Base-by-base conservation (phyloP, 73 alveolate genomes). In the Paramecium tetraurelia region DNA sequence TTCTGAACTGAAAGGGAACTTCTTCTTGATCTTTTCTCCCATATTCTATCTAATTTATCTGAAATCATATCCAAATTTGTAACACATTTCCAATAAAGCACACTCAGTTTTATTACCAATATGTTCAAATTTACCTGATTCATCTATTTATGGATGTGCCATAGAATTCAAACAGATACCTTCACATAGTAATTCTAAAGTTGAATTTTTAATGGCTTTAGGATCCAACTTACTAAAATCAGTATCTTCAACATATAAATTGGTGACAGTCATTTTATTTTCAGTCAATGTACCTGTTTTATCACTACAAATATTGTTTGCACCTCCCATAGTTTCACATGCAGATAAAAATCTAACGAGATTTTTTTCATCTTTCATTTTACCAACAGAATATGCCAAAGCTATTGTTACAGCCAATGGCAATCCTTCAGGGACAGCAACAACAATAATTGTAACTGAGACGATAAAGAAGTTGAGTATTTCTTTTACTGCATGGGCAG, bases 311-410 rank as follows among this genome's bases (percentile, higher is more conserved):
- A 97, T 97, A 83, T 96, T 95, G 48, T 95, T 95, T 33, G 98
- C 99, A 31, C 98, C 98, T 11, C 99, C 99, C 99, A 97, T 97
- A 43, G 99, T 96, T 92, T 97, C 99, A 50, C 97, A 95, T 85
- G 98, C 97, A 92, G 94, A 98, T 58, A 97, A 96, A 92, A 93
- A 96, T 95, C 98, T 96, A 24, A 97, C 99, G 48, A 97, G 93
- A 94, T 97, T 97, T 88, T 97, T 97, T 93, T 97, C 97, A 53
- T 97, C 95, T 93, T 96, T 97, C 99, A 97, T 97, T 95, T 97
- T 94, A 57, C 95, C 97, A 14, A 96, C 99, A 18, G 98, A 93
- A 93, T 92, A 97, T 59, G 99, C 99, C 58, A 97, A 89, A 41
- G 99, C 95, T 84, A 97, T 95, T 7, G 99, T 97, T 22, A 97